These are phyloP conservation scores for Zymoseptoria tritici DNA, from an alignment of 2,329 filamentous ascomycete genomes.

Conservation along the genomic window DNA sequence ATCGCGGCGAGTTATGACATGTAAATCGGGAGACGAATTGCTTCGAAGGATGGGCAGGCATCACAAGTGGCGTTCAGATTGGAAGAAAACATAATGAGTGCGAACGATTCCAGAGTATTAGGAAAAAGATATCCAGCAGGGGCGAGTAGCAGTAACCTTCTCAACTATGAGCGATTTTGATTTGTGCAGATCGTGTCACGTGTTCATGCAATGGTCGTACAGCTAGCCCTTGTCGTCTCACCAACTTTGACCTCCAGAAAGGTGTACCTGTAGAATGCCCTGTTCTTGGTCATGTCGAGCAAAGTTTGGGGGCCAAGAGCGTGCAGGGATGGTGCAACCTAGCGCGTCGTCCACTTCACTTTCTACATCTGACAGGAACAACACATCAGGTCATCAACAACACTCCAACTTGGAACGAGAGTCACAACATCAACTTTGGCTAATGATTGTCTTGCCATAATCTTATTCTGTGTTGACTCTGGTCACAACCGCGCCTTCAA, in stretches of 20 bases:
- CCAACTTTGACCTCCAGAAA: too few relatives aligned
- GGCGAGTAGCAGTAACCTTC: background rate
- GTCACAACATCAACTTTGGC: background rate
- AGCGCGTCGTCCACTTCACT: background rate
- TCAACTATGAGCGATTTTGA: background rate
- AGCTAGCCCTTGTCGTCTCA: too few relatives aligned
- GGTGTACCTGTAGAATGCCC: too few relatives aligned
- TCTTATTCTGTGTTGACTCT: background rate
- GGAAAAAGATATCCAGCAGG: background rate
- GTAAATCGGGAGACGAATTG: constrained; percentile 5
- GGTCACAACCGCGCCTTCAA: background rate
- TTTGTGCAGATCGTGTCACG: background rate
- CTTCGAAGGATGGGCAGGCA: background rate
- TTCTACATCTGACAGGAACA: background rate
- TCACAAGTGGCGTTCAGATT: background rate
- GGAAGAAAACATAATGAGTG: background rate
- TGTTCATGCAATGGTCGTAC: too few relatives aligned
- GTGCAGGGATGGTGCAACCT: background rate
- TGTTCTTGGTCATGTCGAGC: background rate
- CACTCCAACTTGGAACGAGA: background rate
- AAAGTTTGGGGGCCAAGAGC: background rate
- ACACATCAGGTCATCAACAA: background rate
- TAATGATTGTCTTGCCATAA: background rate
- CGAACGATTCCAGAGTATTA: background rate
- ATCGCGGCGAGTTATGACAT: constrained; percentile 31